Conservation (phyloP, 352 stramenopile genomes). For the Pythium grandisporangium region DNA sequence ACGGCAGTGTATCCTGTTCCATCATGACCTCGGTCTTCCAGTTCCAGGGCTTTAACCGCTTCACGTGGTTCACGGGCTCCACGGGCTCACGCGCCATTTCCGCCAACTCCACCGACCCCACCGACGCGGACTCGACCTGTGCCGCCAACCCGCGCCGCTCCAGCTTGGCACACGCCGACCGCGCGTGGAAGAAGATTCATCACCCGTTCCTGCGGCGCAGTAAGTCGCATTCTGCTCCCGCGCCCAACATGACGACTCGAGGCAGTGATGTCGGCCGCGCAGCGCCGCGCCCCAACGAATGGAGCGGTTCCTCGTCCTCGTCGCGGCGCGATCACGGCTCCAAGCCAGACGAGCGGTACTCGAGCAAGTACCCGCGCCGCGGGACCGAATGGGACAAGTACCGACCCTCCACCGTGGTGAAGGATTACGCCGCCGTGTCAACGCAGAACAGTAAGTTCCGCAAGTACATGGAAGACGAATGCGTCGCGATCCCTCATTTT, state of each 20-base stretch:
- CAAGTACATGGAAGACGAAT: constrained; percentile 81
- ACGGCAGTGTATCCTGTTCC: too few relatives aligned
- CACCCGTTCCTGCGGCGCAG: constrained; percentile 5
- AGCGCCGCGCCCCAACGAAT: constrained; percentile 3
- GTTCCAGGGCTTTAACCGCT: too few relatives aligned
- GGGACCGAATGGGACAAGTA: constrained; percentile 24
- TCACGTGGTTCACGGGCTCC: too few relatives aligned
- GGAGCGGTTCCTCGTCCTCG: too few relatives aligned
- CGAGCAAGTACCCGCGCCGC: constrained; percentile 1
- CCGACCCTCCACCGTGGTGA: constrained; percentile 31
- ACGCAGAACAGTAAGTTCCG: constrained; percentile 76
- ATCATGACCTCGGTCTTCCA: too few relatives aligned
- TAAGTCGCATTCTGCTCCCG: constrained; percentile 10
- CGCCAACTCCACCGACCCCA: too few relatives aligned
- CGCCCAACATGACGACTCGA: background rate
- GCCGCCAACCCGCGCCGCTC: constrained; percentile 4
- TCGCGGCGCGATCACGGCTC: too few relatives aligned
- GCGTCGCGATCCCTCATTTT: constrained; percentile 64
- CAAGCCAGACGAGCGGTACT: too few relatives aligned
- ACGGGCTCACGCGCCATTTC: too few relatives aligned
- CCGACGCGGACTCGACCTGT: too few relatives aligned
- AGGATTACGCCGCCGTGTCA: constrained; percentile 62
- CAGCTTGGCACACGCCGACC: constrained; percentile 4
- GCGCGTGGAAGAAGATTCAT: constrained; percentile 3
- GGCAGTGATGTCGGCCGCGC: constrained; percentile 2